Evolutionary conservation across 305 asterid genomes (phyloP).

Genomic region (Rubia balearica): DNA sequence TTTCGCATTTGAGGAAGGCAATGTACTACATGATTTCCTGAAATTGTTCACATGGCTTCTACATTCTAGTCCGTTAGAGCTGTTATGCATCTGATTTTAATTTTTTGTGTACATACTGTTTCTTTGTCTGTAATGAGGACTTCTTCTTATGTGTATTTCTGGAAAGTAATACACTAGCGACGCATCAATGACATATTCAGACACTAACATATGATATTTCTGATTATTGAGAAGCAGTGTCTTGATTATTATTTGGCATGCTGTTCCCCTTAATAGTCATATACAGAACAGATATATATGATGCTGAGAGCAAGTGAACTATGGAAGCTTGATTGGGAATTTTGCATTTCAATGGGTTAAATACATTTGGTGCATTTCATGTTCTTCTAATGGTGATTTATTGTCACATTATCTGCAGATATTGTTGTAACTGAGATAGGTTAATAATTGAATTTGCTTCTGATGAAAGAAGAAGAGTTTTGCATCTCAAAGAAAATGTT

Average conservation of each 20-base stretch:
- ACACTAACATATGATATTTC: neutral
- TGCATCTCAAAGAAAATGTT: neutral
- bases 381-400: neutral
- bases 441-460: conserved; percentile 6
- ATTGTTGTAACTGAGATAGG: neutral
- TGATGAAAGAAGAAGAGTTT: neutral
- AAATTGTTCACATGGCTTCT: neutral
- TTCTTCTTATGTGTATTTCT: neutral
- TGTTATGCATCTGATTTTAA: neutral
- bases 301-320: conserved; percentile 35
- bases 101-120: neutral
- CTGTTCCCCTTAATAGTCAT: conserved; percentile 20
- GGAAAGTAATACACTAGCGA: neutral
- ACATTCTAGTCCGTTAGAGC: neutral
- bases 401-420: neutral
- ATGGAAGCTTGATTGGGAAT: neutral
- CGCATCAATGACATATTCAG: neutral
- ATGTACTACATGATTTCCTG: neutral
- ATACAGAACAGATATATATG: conserved; percentile 32
- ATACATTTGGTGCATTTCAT: neutral
- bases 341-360: conserved; percentile 4
- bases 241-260: conserved; percentile 3
- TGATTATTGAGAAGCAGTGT: neutral
- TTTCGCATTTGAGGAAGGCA: neutral
- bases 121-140: neutral